Percentiles rank a stretch among this genome's conserved stretches.
phyloP scores from a whole-genome alignment of 257 asterid species.

The Forsythia suspensa region DNA sequence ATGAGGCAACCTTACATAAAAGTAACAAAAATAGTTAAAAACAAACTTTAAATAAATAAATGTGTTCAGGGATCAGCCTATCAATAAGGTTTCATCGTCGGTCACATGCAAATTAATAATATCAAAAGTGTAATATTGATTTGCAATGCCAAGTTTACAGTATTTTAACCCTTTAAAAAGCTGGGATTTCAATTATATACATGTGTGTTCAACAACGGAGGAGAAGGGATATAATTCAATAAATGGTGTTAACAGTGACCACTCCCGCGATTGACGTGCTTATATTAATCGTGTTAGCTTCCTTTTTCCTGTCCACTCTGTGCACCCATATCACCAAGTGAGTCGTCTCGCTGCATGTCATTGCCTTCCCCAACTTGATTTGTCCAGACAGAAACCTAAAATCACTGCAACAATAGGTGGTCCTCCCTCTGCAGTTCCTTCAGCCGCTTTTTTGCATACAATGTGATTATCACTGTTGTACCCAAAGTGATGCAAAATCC shows the following conservation, averaged over 20 bases:
- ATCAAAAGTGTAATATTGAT: not conserved
- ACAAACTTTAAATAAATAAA: too few species aligned
- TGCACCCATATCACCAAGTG: not conserved
- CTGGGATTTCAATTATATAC: slow-evolving; percentile 13
- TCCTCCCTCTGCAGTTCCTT: slow-evolving; percentile 66
- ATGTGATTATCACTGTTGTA: slow-evolving; percentile 62
- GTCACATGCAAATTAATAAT: too few species aligned
- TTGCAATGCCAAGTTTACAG: not conserved
- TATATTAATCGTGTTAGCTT: not conserved
- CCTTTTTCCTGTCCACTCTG: not conserved
- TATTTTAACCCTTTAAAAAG: slow-evolving; percentile 6
- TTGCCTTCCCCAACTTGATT: slow-evolving; percentile 6
- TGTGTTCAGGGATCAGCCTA: too few species aligned
- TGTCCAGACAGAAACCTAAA: not conserved
- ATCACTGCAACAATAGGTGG: slow-evolving; percentile 58
- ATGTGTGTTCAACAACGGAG: not conserved
- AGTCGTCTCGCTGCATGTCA: not conserved
- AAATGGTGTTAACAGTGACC: not conserved
- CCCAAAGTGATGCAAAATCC: slow-evolving; percentile 61
- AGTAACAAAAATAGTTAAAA: too few species aligned
- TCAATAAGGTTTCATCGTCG: too few species aligned
- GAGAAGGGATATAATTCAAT: not conserved
- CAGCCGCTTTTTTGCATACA: slow-evolving; percentile 70
- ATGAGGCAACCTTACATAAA: too few species aligned
- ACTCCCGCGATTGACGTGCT: not conserved